phyloP scores from a whole-genome alignment of 2,329 filamentous ascomycete species.

The Fusarium sp. region DNA sequence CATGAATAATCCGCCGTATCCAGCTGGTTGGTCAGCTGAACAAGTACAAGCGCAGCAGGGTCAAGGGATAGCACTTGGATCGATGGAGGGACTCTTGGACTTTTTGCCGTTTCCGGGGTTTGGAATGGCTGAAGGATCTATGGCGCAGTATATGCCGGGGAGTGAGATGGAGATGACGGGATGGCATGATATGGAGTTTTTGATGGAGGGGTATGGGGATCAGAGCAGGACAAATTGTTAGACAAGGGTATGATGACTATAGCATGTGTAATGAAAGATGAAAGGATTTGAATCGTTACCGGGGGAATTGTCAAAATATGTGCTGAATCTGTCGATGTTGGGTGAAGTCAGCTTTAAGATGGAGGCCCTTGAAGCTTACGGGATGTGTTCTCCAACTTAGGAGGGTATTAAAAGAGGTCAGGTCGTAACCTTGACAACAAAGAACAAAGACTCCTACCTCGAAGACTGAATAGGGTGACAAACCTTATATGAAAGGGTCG shows the following conservation, averaged over 20 bases:
- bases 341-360: not conserved
- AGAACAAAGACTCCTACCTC: rapidly evolving
- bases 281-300: rapidly evolving
- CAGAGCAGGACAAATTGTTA: conserved; percentile 5
- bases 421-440: rapidly evolving
- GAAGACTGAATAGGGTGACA: rapidly evolving
- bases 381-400: rapidly evolving
- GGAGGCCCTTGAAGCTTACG: not conserved
- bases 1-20: conserved; percentile 3
- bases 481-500: rapidly evolving
- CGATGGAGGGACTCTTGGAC: conserved; percentile 33
- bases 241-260: not conserved
- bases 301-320: not conserved
- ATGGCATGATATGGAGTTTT: conserved; percentile 41
- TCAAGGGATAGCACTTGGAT: conserved; percentile 7
- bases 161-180: conserved; percentile 33
- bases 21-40: not conserved
- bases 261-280: not conserved
- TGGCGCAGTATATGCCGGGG: conserved; percentile 28
- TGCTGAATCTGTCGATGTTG: not conserved
- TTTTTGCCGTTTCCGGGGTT: conserved; percentile 26
- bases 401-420: rapidly evolving
- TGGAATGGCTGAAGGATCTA: conserved; percentile 7
- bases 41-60: conserved; percentile 7
- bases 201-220: conserved; percentile 35